Percentiles rank a stretch among this genome's conserved stretches.
phyloP scores from a whole-genome alignment of 2,329 filamentous ascomycete species.

The Pseudonectria buxi region DNA sequence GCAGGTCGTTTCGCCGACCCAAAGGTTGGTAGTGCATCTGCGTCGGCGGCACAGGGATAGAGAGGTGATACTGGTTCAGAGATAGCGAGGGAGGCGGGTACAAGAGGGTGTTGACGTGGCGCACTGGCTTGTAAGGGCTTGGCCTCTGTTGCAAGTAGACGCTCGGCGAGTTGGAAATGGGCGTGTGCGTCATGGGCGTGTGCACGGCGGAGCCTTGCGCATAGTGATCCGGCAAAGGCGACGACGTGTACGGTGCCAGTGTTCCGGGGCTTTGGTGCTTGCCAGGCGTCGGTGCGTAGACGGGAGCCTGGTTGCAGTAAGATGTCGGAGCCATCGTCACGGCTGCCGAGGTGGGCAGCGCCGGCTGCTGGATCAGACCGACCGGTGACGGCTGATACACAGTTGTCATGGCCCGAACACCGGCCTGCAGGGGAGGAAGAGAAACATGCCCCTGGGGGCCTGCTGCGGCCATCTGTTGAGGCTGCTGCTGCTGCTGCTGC shows the following conservation, averaged over 20 bases:
- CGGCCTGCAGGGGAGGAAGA: slow-evolving; percentile 54
- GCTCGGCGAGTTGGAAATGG: slow-evolving; percentile 75
- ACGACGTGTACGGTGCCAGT: slow-evolving; percentile 48
- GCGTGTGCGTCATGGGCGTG: slow-evolving; percentile 52
- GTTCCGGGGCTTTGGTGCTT: slow-evolving; percentile 48
- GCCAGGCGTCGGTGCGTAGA: slow-evolving; percentile 43
- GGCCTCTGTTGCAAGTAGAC: slow-evolving; percentile 81
- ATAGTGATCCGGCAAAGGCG: slow-evolving; percentile 60
- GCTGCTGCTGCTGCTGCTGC: slow-evolving; percentile 7
- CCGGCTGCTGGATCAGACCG: slow-evolving; percentile 32
- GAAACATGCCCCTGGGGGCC: slow-evolving; percentile 37
- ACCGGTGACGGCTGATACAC: slow-evolving; percentile 58
- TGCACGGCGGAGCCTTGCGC: slow-evolving; percentile 45
- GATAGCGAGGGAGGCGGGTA: slow-evolving; percentile 78
- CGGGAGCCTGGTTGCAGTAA: slow-evolving; percentile 25
- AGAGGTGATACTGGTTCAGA: slow-evolving; percentile 64
- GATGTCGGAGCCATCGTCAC: slow-evolving; percentile 15
- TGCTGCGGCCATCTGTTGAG: slow-evolving; percentile 29
- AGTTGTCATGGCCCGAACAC: slow-evolving; percentile 67
- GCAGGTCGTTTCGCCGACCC: slow-evolving; percentile 60
- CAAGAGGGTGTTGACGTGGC: slow-evolving; percentile 82
- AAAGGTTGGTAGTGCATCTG: slow-evolving; percentile 81
- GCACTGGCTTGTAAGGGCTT: slow-evolving; percentile 88
- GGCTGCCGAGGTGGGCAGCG: slow-evolving; percentile 18
- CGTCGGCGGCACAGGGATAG: slow-evolving; percentile 51